These are phyloP conservation scores for Coemansia sp. DNA, from an alignment of 192 early-diverging fungal genomes.

Conservation along the genomic window DNA sequence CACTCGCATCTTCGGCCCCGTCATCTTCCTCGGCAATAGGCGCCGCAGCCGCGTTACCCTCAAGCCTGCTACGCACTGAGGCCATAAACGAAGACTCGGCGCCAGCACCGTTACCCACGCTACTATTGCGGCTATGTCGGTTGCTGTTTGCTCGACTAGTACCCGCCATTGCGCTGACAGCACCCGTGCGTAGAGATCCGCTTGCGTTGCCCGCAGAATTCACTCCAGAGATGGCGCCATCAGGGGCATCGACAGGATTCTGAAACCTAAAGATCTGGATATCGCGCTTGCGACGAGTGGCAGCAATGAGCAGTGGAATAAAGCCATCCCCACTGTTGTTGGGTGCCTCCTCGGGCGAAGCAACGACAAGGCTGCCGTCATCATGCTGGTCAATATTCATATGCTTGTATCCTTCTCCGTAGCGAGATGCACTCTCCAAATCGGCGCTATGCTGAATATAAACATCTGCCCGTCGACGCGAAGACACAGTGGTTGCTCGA, in stretches of 20 bases:
- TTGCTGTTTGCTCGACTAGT: slow-evolving; percentile 10
- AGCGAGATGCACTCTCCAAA: slow-evolving; percentile 37
- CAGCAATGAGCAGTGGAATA: slow-evolving; percentile 51
- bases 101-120: not conserved
- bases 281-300: slow-evolving; percentile 50
- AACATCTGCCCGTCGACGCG: slow-evolving; percentile 23
- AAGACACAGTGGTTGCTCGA: slow-evolving; percentile 13
- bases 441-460: slow-evolving; percentile 48
- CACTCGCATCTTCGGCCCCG: not conserved
- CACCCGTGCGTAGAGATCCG: not conserved
- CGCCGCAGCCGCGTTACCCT: not conserved
- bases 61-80: slow-evolving; percentile 14
- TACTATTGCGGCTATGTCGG: slow-evolving; percentile 14
- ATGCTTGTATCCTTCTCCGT: slow-evolving; percentile 52
- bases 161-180: not conserved
- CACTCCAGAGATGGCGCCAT: slow-evolving; percentile 29
- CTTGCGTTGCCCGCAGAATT: not conserved
- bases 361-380: slow-evolving; percentile 44
- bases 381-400: slow-evolving; percentile 47
- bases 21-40: slow-evolving; percentile 15
- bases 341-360: slow-evolving; percentile 13
- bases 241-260: slow-evolving; percentile 36
- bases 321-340: slow-evolving; percentile 23
- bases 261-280: slow-evolving; percentile 53
- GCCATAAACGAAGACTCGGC: slow-evolving; percentile 27